Conservation (phyloP, 345 rosid species). For the Populus alba region DNA sequence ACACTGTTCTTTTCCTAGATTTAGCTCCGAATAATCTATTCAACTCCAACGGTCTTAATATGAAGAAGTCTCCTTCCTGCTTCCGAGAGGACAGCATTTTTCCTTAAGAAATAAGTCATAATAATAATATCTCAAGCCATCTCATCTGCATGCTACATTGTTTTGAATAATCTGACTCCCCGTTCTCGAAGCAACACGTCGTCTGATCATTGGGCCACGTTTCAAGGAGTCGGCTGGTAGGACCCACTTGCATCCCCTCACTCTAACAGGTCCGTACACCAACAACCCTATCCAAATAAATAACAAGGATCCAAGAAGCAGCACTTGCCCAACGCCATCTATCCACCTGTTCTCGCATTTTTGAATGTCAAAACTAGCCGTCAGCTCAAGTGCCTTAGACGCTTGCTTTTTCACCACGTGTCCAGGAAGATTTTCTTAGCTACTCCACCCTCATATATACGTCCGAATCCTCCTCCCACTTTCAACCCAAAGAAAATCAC, state of each 20-base stretch:
- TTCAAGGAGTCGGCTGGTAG: constrained; percentile 22
- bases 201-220: constrained; percentile 24
- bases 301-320: constrained; percentile 30
- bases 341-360: constrained; percentile 24
- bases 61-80: neutral
- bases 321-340: neutral
- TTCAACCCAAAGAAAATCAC: neutral
- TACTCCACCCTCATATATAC: neutral
- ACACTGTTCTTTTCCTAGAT: neutral
- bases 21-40: neutral
- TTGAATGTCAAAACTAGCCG: constrained; percentile 19
- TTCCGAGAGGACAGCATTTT: neutral
- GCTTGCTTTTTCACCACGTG: constrained; percentile 38
- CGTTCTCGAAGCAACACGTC: constrained; percentile 29
- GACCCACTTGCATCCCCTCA: neutral
- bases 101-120: neutral
- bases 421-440: neutral
- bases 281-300: neutral
- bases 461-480: neutral
- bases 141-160: neutral
- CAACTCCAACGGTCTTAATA: neutral
- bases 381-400: neutral
- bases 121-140: neutral
- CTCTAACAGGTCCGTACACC: neutral
- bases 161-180: constrained; percentile 4